Evolutionary conservation across 352 stramenopile species (phyloP).

Genomic region (Thraustochytrium striatum): DNA sequence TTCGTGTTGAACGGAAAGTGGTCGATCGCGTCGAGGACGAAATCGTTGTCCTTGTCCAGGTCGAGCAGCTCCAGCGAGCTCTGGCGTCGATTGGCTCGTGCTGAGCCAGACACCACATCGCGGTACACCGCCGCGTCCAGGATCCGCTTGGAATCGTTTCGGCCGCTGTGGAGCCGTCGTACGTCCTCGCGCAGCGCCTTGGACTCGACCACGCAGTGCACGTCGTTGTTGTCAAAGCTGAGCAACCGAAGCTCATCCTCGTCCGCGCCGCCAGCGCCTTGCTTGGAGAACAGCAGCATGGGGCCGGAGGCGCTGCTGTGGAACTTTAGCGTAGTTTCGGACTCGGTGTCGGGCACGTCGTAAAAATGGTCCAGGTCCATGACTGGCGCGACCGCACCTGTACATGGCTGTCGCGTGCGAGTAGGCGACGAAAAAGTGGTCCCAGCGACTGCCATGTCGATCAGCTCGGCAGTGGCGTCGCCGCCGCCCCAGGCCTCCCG

Average conservation of each 20-base stretch:
- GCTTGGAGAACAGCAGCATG: conserved; percentile 1
- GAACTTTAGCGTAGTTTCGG: neutral
- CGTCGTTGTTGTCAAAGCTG: neutral
- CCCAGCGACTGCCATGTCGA: neutral
- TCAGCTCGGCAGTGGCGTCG: neutral
- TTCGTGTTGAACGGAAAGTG: conserved; percentile 31
- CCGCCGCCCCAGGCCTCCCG: neutral
- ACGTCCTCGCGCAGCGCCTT: neutral
- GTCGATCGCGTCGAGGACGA: conserved; percentile 13
- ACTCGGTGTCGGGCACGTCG: conserved; percentile 4
- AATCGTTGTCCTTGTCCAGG: conserved; percentile 42
- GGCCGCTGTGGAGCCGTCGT: no score
- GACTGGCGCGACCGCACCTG: conserved; percentile 3
- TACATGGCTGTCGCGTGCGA: neutral
- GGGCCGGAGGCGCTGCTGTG: neutral
- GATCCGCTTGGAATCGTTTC: conserved; percentile 7
- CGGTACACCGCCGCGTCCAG: conserved; percentile 9
- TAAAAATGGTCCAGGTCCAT: neutral
- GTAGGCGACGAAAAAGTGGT: neutral
- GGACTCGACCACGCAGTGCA: conserved; percentile 31
- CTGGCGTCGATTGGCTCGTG: neutral
- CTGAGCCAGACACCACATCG: neutral
- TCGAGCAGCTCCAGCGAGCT: conserved; percentile 2
- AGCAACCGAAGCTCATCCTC: conserved; percentile 18
- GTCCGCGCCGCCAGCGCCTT: neutral